These are phyloP conservation scores for Thyridium curvatum DNA, from an alignment of 2,329 filamentous ascomycete species.

Conservation along the genomic window DNA sequence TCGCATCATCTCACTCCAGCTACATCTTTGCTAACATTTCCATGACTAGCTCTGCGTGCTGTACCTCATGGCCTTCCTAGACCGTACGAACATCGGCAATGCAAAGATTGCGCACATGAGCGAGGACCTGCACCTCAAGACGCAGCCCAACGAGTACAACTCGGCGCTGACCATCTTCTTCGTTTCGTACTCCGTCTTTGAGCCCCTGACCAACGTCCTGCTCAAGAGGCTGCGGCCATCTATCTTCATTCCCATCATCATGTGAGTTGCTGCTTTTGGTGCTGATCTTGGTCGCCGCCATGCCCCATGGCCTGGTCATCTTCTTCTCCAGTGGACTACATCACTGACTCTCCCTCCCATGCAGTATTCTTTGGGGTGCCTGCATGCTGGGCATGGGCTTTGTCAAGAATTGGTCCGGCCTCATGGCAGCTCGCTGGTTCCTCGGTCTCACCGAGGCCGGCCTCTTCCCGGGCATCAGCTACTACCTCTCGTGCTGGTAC, in stretches of 20 bases:
- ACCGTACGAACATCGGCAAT: constrained; percentile 71
- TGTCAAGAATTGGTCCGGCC: constrained; percentile 53
- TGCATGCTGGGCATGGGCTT: constrained; percentile 67
- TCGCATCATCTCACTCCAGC: too few species aligned
- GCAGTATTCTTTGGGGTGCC: constrained; percentile 57
- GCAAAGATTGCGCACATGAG: constrained; percentile 53
- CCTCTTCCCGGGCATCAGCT: constrained; percentile 63
- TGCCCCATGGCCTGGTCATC: too few species aligned
- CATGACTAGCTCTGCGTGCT: constrained; percentile 53
- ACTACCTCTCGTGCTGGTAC: constrained; percentile 76
- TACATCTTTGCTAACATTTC: background rate
- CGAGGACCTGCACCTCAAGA: constrained; percentile 54
- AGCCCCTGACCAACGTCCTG: constrained; percentile 71
- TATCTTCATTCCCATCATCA: constrained; percentile 75
- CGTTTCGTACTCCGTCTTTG: constrained; percentile 75
- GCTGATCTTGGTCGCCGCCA: too few species aligned
- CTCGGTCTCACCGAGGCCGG: constrained; percentile 70
- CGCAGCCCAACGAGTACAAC: constrained; percentile 56
- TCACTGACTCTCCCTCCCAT: constrained; percentile 6
- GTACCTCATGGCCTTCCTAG: constrained; percentile 69
- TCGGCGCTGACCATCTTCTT: constrained; percentile 77
- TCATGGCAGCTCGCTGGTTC: constrained; percentile 65
- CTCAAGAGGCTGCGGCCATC: constrained; percentile 72
- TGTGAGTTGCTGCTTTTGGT: too few species aligned
- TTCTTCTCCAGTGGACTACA: too few species aligned